Base-by-base conservation (phyloP, 2,329 filamentous ascomycete genomes). In the Diaporthe citrichinensis region DNA sequence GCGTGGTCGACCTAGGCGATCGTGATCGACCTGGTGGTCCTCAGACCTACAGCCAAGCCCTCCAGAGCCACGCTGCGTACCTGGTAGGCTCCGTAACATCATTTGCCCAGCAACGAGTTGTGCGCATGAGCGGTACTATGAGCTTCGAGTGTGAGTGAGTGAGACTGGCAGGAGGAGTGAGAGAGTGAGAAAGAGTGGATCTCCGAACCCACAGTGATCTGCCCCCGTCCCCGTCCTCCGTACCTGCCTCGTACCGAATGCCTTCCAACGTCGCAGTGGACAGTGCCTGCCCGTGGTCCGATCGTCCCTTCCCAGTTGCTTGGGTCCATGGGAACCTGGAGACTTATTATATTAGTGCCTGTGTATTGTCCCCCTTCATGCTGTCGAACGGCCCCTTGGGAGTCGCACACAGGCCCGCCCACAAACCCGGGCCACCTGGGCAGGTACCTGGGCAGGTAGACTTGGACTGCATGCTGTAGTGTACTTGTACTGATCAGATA, bases 251-350 rank as follows among this genome's bases (percentile, higher is more conserved):
- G 65, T 69, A 68, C 44, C 62, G 31, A 15, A 17, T 2, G 44
- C 25, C 44, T 49, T 25, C 8, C 62, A 68, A 51, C 62, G 44
- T 49, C 44, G 65, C 23, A 51, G 31, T 36, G 44, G 14, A 15
- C 65, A 25, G n/a, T 28, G 34, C 8, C 34, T 39, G n/a, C 65
- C 65, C 46, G 34, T 69, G 41, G n/a, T 25, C 65, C 49, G 65
- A 69, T 69, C 65, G 28, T 28, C 34, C n/a, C 49, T 69, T 69
- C 65, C 65, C 65, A 55, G 20, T 15, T 8, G 14, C 17, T 41
- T 69, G 65, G 65, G 65, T 69, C 62, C 31, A 65, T 53, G 23
- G 65, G 34, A 53, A 41, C 65, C 65, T 4, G 65, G 49, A 44
- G 41, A 34, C 25, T 44, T 65, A 15, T 46, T 44, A 20, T 53